Evolutionary conservation across 2,329 filamentous ascomycete genomes (phyloP).

Genomic region (Calonectria pteridis): DNA sequence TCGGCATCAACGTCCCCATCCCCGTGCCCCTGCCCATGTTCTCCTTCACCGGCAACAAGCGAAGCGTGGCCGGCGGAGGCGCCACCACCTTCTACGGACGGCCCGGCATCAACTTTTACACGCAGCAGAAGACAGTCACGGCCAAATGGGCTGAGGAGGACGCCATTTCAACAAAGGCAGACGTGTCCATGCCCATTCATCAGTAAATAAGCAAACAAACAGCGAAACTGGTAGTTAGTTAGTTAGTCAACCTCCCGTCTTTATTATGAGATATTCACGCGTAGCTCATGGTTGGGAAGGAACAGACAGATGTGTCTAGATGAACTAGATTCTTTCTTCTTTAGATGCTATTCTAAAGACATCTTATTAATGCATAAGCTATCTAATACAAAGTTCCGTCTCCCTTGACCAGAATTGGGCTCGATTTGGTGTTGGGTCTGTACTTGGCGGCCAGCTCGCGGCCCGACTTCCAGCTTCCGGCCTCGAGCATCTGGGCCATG

Average conservation of each 20-base stretch:
- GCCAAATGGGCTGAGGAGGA: slow-evolving; percentile 26
- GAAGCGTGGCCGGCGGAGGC: slow-evolving; percentile 75
- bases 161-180: slow-evolving; percentile 22
- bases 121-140: slow-evolving; percentile 80
- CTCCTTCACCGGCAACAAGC: slow-evolving; percentile 61
- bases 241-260: no score
- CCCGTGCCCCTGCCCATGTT: slow-evolving; percentile 45
- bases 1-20: slow-evolving; percentile 44
- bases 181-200: slow-evolving; percentile 25
- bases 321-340: not conserved
- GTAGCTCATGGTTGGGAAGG: not conserved
- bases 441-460: slow-evolving; percentile 84
- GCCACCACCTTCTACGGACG: slow-evolving; percentile 80
- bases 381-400: slow-evolving; percentile 83
- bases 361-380: slow-evolving; percentile 1
- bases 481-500: slow-evolving; percentile 65
- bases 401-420: slow-evolving; percentile 84
- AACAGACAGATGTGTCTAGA: not conserved
- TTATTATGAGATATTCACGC: not conserved
- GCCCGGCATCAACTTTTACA: slow-evolving; percentile 77
- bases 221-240: no score
- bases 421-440: slow-evolving; percentile 83
- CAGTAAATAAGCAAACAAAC: not conserved
- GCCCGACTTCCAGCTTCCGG: slow-evolving; percentile 73
- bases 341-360: not conserved